These are phyloP conservation scores for Halophytophthora batemanensis DNA, from an alignment of 352 stramenopile genomes.

Conservation along the genomic window DNA sequence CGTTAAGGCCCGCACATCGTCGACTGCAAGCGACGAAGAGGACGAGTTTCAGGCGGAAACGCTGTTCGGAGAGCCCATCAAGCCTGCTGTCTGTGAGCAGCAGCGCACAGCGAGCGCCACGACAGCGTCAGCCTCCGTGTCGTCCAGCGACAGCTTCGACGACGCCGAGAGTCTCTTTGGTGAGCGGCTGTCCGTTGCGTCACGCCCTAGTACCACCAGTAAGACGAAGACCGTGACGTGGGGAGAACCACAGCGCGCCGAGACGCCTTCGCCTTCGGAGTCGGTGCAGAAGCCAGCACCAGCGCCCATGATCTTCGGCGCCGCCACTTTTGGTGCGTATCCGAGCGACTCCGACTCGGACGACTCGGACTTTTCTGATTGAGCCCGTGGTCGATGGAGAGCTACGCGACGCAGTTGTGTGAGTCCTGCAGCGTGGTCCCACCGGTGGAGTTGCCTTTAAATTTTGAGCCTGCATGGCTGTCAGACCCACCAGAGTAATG, in stretches of 20 bases:
- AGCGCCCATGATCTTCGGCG: conserved; percentile 54
- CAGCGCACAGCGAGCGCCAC: not conserved
- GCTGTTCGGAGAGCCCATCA: conserved; percentile 22
- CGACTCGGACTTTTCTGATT: conserved; percentile 55
- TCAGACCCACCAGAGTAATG: too few relatives aligned
- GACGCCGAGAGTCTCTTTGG: conserved; percentile 56
- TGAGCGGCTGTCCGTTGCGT: conserved; percentile 24
- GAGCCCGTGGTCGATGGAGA: conserved; percentile 7
- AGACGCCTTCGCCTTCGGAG: conserved; percentile 7
- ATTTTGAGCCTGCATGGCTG: conserved; percentile 1
- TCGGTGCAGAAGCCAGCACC: conserved; percentile 9
- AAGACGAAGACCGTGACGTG: conserved; percentile 28
- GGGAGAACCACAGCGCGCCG: conserved; percentile 17
- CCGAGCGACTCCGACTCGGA: conserved; percentile 49
- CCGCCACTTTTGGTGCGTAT: conserved; percentile 43
- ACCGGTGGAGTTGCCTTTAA: not conserved
- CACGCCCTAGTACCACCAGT: conserved; percentile 7
- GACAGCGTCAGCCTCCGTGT: conserved; percentile 6
- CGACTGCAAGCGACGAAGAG: conserved; percentile 13
- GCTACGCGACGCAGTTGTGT: too few relatives aligned
- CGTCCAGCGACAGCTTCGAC: conserved; percentile 26
- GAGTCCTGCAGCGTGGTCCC: not conserved
- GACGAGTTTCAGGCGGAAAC: conserved; percentile 12
- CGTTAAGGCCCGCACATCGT: conserved; percentile 4
- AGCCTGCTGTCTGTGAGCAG: conserved; percentile 1